These are phyloP conservation scores for Sisymbrium altissimum DNA, from an alignment of 345 rosid species.

Conservation along the genomic window DNA sequence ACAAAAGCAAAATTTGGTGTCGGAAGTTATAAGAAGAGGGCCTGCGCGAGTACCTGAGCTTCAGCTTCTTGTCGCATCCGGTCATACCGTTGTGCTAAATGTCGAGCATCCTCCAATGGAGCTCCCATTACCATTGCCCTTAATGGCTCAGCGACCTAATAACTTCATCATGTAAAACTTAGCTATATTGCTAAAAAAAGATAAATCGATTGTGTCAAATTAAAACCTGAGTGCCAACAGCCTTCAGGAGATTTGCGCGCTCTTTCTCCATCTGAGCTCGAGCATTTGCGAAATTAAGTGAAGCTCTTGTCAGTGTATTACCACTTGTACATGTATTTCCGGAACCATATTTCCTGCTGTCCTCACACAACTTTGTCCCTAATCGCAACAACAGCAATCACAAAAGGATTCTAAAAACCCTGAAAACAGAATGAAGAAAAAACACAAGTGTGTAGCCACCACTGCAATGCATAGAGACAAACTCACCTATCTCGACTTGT, in stretches of 20 bases:
- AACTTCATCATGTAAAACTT: slow-evolving; percentile 23
- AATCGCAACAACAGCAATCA: background rate
- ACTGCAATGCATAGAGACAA: no score
- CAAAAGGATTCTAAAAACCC: background rate
- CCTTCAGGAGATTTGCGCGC: slow-evolving; percentile 72
- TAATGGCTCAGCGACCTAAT: slow-evolving; percentile 90
- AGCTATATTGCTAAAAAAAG: background rate
- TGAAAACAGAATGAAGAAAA: background rate
- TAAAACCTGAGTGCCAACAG: slow-evolving; percentile 86
- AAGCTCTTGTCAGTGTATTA: slow-evolving; percentile 68
- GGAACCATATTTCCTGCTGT: slow-evolving; percentile 80
- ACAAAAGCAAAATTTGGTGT: background rate
- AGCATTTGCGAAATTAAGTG: slow-evolving; percentile 59
- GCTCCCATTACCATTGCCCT: slow-evolving; percentile 95
- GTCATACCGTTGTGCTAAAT: slow-evolving; percentile 95
- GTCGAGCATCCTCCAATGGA: slow-evolving; percentile 93
- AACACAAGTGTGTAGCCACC: background rate
- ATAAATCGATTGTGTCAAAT: background rate
- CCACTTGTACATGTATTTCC: slow-evolving; percentile 91
- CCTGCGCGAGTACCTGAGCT: slow-evolving; percentile 63
- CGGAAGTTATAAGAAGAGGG: background rate
- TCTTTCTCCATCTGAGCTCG: slow-evolving; percentile 89
- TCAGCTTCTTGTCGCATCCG: slow-evolving; percentile 92
- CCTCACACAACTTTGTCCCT: slow-evolving; percentile 88
- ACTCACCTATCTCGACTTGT: slow-evolving; percentile 84